Percentiles rank a stretch among this genome's conserved stretches.
These are phyloP conservation scores for Amanita molliuscula DNA, from an alignment of 768 basidiomycete genomes.

Conservation along the genomic window DNA sequence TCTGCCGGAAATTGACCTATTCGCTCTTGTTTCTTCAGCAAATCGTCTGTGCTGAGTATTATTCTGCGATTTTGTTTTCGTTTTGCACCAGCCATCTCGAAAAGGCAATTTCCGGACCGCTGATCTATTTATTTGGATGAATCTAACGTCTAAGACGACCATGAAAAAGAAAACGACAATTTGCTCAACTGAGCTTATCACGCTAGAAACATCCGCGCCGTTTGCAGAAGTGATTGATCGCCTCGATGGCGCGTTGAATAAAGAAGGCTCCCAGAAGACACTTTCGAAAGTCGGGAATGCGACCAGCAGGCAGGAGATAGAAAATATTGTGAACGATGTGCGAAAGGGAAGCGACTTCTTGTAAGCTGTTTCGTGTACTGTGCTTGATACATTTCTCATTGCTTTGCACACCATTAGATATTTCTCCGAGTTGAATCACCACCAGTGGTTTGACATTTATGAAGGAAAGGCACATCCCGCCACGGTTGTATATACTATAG, in stretches of 20 bases:
- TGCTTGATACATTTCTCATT: background rate
- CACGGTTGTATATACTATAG: conserved; percentile 33
- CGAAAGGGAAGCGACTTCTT: conserved; percentile 29
- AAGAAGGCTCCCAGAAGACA: conserved; percentile 19
- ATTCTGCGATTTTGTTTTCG: conserved; percentile 17
- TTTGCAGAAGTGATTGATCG: conserved; percentile 31
- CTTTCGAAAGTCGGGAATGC: conserved; percentile 15
- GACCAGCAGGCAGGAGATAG: conserved; percentile 26
- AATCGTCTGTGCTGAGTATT: conserved; percentile 31
- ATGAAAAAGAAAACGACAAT: conserved; percentile 13
- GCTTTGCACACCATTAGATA: conserved; percentile 19
- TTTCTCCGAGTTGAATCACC: conserved; percentile 27
- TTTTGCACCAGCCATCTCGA: conserved; percentile 12
- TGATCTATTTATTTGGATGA: background rate
- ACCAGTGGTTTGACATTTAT: conserved; percentile 25
- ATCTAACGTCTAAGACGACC: background rate
- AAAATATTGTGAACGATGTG: conserved; percentile 19
- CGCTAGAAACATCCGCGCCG: conserved; percentile 28
- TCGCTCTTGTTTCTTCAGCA: conserved; percentile 35
- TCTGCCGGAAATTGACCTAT: conserved; percentile 19
- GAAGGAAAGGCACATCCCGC: conserved; percentile 17
- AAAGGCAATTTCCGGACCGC: background rate
- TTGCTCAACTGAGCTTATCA: conserved; percentile 30
- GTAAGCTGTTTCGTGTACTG: conserved; percentile 18
- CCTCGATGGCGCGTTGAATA: conserved; percentile 32